Evolutionary conservation across 768 basidiomycete genomes (phyloP), one percentile per base, ranked within the genome.

Genomic region (Tubosaeta sp.): DNA sequence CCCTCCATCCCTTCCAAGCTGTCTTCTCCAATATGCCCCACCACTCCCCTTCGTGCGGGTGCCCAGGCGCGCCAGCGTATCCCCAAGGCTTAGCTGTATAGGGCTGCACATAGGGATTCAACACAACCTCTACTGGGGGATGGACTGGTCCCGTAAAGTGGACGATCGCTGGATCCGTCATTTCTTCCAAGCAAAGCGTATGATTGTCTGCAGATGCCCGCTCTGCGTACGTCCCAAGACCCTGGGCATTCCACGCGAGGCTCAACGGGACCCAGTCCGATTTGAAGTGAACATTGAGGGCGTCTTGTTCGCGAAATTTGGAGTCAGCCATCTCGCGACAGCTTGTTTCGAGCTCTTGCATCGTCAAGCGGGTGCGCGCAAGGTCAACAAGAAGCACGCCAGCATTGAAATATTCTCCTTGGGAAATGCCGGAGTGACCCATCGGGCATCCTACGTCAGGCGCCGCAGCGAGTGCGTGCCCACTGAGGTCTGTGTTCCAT

Each of bases 131-230:
- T 53, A 80, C 40, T 5, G 59, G 54, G 1, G 80, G 80, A 60
- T 80, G 69, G 25, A 80, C 68, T 1, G 81, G 76, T 2, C 82
- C 80, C 3, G 80, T 80, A 64, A 83, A 83, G 57, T 81, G 82
- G 12, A 82, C 76, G 52, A 83, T 73, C 10, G 55, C 56, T 0
- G 78, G 74, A 34, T 76, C 63, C 19, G 61, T 52, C 72, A 77
- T 72, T 27, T 65, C 66, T 7, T 57, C 56, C 32, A 77, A 53
- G 29, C 61, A 52, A 18, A 76, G 50, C 8, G 24, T 41, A 2
- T 69, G 61, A 45, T 78, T 65, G 22, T 78, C 75, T 6, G 52
- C 44, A 11, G 69, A 66, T 10, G 63, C 51, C 35, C 56, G 58
- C 14, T 62, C 59, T 5, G 76, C 77, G 54, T 81, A 83, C 10